Evolutionary conservation across 768 basidiomycete genomes (phyloP).

Genomic region (Leccinum longicurvipes): DNA sequence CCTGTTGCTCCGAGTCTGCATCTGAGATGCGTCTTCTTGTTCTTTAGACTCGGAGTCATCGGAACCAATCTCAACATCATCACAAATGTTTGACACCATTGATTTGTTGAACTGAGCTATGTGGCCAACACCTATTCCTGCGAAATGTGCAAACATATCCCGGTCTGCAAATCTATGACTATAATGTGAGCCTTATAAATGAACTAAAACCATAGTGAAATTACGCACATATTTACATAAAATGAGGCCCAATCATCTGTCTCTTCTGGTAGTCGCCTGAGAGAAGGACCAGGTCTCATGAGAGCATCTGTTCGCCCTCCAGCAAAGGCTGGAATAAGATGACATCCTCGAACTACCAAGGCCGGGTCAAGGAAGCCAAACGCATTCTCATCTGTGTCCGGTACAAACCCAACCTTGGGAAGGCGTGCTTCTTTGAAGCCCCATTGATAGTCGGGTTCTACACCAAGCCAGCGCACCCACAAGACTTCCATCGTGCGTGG

Average conservation of each 20-base stretch:
- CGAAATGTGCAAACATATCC: background rate
- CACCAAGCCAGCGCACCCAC: background rate
- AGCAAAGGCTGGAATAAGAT: conserved; percentile 31
- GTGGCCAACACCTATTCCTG: background rate
- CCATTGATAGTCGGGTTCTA: background rate
- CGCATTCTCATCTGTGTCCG: conserved; percentile 13
- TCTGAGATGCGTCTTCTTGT: background rate
- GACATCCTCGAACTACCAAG: conserved; percentile 25
- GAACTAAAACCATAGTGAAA: background rate
- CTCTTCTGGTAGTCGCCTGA: background rate
- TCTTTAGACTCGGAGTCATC: background rate
- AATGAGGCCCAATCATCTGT: background rate
- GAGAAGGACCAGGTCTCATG: background rate
- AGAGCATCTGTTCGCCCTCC: conserved; percentile 18
- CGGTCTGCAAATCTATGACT: background rate
- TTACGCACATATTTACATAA: background rate
- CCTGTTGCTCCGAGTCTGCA: background rate
- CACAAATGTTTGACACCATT: background rate
- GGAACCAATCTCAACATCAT: background rate
- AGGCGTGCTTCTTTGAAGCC: background rate
- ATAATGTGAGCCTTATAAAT: background rate
- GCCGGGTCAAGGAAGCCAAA: conserved; percentile 37
- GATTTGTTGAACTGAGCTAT: background rate
- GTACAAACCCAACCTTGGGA: background rate
- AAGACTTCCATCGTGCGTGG: background rate